phyloP scores from a whole-genome alignment of 805 yeast species.

The Schwanniomyces yamadae region DNA sequence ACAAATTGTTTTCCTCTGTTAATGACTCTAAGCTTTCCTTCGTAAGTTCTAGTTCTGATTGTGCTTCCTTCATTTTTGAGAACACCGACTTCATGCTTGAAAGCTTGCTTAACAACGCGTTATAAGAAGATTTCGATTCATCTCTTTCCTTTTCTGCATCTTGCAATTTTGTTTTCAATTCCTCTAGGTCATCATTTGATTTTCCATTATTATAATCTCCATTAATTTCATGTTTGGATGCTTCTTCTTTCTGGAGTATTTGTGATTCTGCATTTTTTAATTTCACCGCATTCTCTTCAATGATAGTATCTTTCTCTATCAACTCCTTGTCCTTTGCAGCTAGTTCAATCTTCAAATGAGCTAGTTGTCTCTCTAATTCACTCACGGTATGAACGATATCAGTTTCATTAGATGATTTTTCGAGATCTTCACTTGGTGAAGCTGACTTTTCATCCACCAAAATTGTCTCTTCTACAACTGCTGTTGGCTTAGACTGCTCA shows the following conservation, averaged over 20 bases:
- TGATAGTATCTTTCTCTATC: slow-evolving; percentile 1
- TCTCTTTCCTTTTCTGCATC: slow-evolving; percentile 52
- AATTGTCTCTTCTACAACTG: background rate
- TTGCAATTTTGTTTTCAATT: slow-evolving; percentile 11
- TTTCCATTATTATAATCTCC: slow-evolving; percentile 2
- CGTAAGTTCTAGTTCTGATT: slow-evolving; percentile 56
- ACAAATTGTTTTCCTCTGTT: slow-evolving; percentile 18
- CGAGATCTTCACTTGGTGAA: slow-evolving; percentile 1
- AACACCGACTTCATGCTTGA: slow-evolving; percentile 75
- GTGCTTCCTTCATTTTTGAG: slow-evolving; percentile 69
- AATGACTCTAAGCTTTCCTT: slow-evolving; percentile 42
- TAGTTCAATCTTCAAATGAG: slow-evolving; percentile 6
- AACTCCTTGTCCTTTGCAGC: slow-evolving; percentile 3
- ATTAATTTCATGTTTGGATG: background rate
- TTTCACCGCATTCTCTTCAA: slow-evolving; percentile 1
- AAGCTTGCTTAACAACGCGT: slow-evolving; percentile 57
- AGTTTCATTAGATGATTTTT: background rate
- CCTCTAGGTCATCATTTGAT: slow-evolving; percentile 3
- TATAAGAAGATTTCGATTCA: slow-evolving; percentile 58
- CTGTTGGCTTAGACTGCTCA: background rate
- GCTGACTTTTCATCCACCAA: background rate
- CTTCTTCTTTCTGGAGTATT: slow-evolving; percentile 7
- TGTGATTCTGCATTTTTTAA: background rate
- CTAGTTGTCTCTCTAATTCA: slow-evolving; percentile 5
- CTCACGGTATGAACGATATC: background rate